Evolutionary conservation across 768 basidiomycete genomes (phyloP).

Genomic region (Russula lepida): DNA sequence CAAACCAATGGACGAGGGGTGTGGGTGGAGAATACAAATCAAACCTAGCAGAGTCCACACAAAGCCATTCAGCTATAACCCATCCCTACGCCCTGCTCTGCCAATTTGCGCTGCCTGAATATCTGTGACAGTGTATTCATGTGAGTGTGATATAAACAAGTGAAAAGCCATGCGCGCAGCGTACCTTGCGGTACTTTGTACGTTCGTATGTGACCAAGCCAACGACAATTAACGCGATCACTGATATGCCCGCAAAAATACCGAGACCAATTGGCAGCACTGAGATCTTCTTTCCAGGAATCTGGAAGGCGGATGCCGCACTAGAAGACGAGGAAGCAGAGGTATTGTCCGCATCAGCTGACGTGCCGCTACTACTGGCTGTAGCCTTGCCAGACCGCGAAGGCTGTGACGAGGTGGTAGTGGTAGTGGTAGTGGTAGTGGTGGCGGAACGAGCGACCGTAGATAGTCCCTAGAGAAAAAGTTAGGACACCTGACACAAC

Average conservation of each 20-base stretch:
- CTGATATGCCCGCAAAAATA: constrained; percentile 78
- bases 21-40: background rate
- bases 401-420: constrained; percentile 16
- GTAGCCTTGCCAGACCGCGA: constrained; percentile 20
- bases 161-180: constrained; percentile 21
- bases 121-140: constrained; percentile 24
- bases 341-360: constrained; percentile 16
- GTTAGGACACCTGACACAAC: background rate
- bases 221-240: constrained; percentile 73
- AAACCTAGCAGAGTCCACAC: background rate
- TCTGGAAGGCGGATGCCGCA: constrained; percentile 36
- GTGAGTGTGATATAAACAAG: background rate
- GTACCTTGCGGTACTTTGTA: constrained; percentile 75
- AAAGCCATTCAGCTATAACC: constrained; percentile 52
- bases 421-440: constrained; percentile 5
- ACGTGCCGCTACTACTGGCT: constrained; percentile 14
- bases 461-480: constrained; percentile 5
- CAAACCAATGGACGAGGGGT: background rate
- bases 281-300: constrained; percentile 66
- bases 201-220: constrained; percentile 83
- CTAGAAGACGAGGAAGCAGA: constrained; percentile 21
- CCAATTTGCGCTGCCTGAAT: constrained; percentile 67
- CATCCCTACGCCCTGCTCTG: constrained; percentile 49
- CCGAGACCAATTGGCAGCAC: constrained; percentile 80
- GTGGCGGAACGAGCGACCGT: constrained; percentile 10